Percentiles rank a stretch among this genome's conserved stretches.
phyloP scores from a whole-genome alignment of 2,329 filamentous ascomycete genomes.

The Aspergillus flavus region DNA sequence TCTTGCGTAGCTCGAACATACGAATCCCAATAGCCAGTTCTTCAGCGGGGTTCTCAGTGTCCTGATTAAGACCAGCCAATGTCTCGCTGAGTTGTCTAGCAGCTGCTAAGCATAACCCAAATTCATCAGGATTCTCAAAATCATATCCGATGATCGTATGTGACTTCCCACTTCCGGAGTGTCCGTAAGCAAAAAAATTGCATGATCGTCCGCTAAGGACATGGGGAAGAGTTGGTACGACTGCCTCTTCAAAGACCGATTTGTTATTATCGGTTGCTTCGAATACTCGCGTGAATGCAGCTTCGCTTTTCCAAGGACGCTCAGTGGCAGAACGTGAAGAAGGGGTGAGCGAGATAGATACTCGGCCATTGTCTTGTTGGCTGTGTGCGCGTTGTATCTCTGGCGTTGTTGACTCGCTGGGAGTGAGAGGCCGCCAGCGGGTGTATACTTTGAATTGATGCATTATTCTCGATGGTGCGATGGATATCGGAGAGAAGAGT shows the following conservation, averaged over 20 bases:
- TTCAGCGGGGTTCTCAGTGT: neutral
- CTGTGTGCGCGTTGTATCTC: neutral
- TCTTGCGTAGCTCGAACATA: conserved; percentile 47
- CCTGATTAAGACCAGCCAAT: conserved; percentile 29
- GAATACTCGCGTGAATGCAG: conserved; percentile 27
- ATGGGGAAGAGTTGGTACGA: conserved; percentile 36
- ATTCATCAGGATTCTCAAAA: conserved; percentile 33
- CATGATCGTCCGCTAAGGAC: conserved; percentile 41
- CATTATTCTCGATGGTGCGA: neutral
- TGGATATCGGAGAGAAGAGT: neutral
- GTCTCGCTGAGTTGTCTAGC: conserved; percentile 32
- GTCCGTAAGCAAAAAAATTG: conserved; percentile 50
- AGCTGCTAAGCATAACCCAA: conserved; percentile 43
- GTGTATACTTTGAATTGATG: conserved; percentile 4
- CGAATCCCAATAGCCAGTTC: conserved; percentile 43
- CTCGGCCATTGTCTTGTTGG: neutral
- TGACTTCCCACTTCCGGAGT: conserved; percentile 47
- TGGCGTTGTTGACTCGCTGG: neutral
- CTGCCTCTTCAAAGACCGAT: conserved; percentile 33
- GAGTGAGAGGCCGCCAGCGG: neutral
- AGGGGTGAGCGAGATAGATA: neutral
- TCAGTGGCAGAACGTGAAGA: neutral
- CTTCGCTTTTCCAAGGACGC: conserved; percentile 29
- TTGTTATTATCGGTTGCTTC: conserved; percentile 25
- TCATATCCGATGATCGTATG: conserved; percentile 50